phyloP scores from a whole-genome alignment of 2,329 filamentous ascomycete genomes.

The Lachnellula arida region DNA sequence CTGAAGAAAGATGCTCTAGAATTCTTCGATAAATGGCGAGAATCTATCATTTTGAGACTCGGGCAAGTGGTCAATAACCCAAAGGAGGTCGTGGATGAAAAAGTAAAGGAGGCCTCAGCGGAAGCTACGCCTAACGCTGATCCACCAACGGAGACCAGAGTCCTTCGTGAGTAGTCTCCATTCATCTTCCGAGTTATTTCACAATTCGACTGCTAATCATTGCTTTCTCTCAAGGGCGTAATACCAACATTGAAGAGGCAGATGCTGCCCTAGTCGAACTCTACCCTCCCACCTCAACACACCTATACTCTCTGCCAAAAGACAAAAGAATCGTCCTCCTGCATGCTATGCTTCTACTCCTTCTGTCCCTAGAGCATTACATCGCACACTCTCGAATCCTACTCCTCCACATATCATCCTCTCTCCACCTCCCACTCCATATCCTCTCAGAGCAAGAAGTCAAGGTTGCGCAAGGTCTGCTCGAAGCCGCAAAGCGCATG shows the following conservation, averaged over 20 bases:
- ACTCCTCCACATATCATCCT: slow-evolving; percentile 65
- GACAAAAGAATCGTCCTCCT: slow-evolving; percentile 64
- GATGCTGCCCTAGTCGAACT: slow-evolving; percentile 45
- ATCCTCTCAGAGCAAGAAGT: slow-evolving; percentile 67
- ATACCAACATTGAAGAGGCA: slow-evolving; percentile 41
- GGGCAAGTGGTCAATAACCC: slow-evolving; percentile 60
- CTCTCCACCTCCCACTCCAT: slow-evolving; percentile 61
- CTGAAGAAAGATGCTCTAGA: slow-evolving; percentile 64
- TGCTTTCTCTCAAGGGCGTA: slow-evolving; percentile 23
- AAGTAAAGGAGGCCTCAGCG: slow-evolving; percentile 27
- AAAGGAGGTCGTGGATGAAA: slow-evolving; percentile 36
- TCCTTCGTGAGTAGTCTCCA: slow-evolving; percentile 24
- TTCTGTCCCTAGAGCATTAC: slow-evolving; percentile 76
- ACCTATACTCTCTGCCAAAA: slow-evolving; percentile 53
- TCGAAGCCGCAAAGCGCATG: slow-evolving; percentile 69
- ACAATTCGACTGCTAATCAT: neutral
- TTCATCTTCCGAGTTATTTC: neutral
- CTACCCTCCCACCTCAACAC: slow-evolving; percentile 56
- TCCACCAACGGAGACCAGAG: slow-evolving; percentile 20
- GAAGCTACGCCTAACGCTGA: slow-evolving; percentile 23
- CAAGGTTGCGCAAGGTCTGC: slow-evolving; percentile 68
- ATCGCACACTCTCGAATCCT: slow-evolving; percentile 67
- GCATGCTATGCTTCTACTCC: slow-evolving; percentile 65
- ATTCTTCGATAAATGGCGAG: slow-evolving; percentile 79
- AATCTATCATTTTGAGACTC: slow-evolving; percentile 63